phyloP scores from a whole-genome alignment of 257 asterid species.

The Nicotiana undulata region DNA sequence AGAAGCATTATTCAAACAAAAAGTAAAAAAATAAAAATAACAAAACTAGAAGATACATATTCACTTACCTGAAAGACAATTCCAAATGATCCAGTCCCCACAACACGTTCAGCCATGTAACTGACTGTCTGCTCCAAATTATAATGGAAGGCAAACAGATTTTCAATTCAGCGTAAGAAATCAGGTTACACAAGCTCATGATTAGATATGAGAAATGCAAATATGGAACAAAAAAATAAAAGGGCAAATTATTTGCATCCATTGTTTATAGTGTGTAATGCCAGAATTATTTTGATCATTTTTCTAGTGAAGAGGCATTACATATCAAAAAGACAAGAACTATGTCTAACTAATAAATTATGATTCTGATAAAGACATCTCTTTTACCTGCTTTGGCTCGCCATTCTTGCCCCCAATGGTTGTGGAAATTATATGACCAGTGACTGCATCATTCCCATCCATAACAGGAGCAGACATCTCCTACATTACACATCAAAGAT shows the following conservation, averaged over 20 bases:
- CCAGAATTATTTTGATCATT: neutral
- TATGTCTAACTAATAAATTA: neutral
- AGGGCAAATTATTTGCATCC: neutral
- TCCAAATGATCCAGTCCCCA: constrained; percentile 55
- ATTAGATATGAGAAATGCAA: neutral
- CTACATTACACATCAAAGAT: constrained; percentile 28
- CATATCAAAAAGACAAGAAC: neutral
- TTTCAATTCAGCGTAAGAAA: neutral
- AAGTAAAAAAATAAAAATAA: neutral
- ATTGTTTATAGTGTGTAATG: neutral
- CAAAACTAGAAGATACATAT: neutral
- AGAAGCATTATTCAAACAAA: constrained; percentile 4
- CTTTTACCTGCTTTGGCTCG: constrained; percentile 81
- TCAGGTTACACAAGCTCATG: neutral
- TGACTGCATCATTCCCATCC: constrained; percentile 64
- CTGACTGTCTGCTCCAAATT: constrained; percentile 37
- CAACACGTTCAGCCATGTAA: constrained; percentile 60
- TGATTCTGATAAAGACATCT: neutral
- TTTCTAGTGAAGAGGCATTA: neutral
- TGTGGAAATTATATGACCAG: constrained; percentile 88
- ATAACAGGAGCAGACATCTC: constrained; percentile 70
- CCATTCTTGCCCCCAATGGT: constrained; percentile 96
- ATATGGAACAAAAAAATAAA: neutral
- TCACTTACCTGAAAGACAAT: constrained; percentile 29
- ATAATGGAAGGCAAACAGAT: neutral